Percentiles rank a stretch among this genome's conserved stretches.
phyloP scores from a whole-genome alignment of 495 filamentous ascomycete species.

The Rusavskia elegans region DNA sequence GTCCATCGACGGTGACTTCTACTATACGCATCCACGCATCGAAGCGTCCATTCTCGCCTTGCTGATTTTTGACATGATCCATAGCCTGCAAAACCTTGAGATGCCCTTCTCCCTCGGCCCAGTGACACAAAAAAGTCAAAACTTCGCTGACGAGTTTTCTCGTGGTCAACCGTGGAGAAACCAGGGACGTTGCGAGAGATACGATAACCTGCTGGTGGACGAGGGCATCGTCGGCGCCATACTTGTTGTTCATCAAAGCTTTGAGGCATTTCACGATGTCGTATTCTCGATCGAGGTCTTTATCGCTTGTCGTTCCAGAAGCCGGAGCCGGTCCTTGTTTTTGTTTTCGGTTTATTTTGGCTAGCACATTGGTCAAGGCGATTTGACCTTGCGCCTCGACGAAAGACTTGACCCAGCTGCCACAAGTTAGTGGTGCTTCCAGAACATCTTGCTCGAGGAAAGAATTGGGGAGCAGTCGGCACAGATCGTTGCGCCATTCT shows the following conservation, averaged over 20 bases:
- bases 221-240: conserved; percentile 94
- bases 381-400: conserved; percentile 97
- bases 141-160: conserved; percentile 94
- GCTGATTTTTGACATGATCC: conserved; percentile 77
- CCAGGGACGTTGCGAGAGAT: conserved; percentile 71
- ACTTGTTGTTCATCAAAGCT: conserved; percentile 97
- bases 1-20: conserved; percentile 90
- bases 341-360: conserved; percentile 81
- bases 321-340: conserved; percentile 55
- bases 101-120: conserved; percentile 89
- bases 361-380: conserved; percentile 81
- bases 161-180: conserved; percentile 79
- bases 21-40: conserved; percentile 98
- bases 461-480: neutral
- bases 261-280: conserved; percentile 97
- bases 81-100: conserved; percentile 84
- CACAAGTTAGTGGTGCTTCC: neutral
- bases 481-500: neutral
- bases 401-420: conserved; percentile 82
- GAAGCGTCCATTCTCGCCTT: conserved; percentile 89
- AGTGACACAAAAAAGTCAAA: conserved; percentile 91
- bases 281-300: conserved; percentile 87
- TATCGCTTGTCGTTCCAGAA: conserved; percentile 50
- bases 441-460: neutral
- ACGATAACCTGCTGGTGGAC: conserved; percentile 77